Base-by-base conservation (phyloP, 148 eudicot species). In the Heliamphora exappendiculata region DNA sequence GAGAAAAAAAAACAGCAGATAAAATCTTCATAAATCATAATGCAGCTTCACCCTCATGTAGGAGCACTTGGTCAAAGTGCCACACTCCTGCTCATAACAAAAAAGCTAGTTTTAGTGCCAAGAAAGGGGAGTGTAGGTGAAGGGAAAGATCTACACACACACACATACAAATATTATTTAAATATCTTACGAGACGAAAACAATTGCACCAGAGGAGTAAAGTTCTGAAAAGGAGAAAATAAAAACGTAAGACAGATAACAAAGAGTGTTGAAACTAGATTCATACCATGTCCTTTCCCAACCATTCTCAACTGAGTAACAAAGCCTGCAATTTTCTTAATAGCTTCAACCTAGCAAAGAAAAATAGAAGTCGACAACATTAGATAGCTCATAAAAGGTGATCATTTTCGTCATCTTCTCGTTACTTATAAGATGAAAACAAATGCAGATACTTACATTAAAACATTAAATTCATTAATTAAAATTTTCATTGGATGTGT, bases 221-320 rank as follows among this genome's bases (percentile, higher is more conserved):
- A 10, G 11, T 37, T 20, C 1, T 4, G 19, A 64, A 36, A 17
- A 36, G 4, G 7, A 7, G 1, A 3, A 31, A 64, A 19, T 17
- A 20, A 24, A 24, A 42, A 42, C 1, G 2, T 41, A 51, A 26
- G 42, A 26, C 45, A n/a, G 11, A 67, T 26, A 14, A 44, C 19
- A 24, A 24, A 67, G 10, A 42, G 50, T 41, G 33, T 28, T 29
- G 28, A 44, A 69, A 67, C 19, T 72, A 33, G 22, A 24, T 47
- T 70, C 82, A 12, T 93, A 93, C 98, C 98, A 45, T 93, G 98
- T 78, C 98, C 96, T 83, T 88, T 93, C 75, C 96, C 98, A 75
- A 93, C 88, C 84, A 79, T 76, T 78, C 98, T 85, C 84, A 93
- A 54, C 33, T 93, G 98, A 67, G 91, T 82, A 47, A 93, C 93